Base-by-base conservation (phyloP, 2,329 filamentous ascomycete genomes). In the Calonectria pseudoturangicola region DNA sequence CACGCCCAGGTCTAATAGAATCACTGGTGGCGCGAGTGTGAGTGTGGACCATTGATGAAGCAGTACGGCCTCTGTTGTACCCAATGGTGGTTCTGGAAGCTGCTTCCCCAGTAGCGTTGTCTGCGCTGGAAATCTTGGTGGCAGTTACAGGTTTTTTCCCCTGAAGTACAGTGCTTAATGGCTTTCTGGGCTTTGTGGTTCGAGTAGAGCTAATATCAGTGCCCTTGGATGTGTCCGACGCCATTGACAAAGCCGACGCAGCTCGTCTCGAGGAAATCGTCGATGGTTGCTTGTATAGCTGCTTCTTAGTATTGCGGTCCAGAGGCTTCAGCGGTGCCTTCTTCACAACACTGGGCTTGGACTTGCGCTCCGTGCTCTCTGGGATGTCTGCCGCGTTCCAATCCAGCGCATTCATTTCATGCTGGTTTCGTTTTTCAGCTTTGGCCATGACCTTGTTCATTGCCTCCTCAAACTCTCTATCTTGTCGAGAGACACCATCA, bases 51-150 rank as follows among this genome's bases (percentile, higher is more conserved):
- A 88, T 82, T 0, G 87, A 87, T 1, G 87, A 88, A 5, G 88
- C 86, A 5, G 86, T 86, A 41, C 94, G 91, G 41, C 96, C 95
- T 82, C 93, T 95, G 69, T 91, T 94, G 82, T 98, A 98, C 18
- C 96, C 96, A 50, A 98, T 89, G 0, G 95, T 98, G 68, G 92
- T 96, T 74, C 92, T 91, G 2, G 95, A 98, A 7, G 92, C 92
- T 7, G 90, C 90, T 27, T 90, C 88, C 1, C 93, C 92, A 13
- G 89, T 87, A 10, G 88, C 88, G 75, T 91, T 90, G 58, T 92
- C 90, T 77, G 90, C 87, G 12, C 87, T 87, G 0, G 87, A 84
- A 60, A 84, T 81, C 73, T 89, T 89, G 9, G 86, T 77, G 7
- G 83, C 78, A n/a, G 85, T 81, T 65, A 39, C 39, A 70, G 80